Evolutionary conservation across 2,329 filamentous ascomycete genomes (phyloP), one percentile per base, ranked within the genome.

Genomic region (Epichloe brachyelytri): DNA sequence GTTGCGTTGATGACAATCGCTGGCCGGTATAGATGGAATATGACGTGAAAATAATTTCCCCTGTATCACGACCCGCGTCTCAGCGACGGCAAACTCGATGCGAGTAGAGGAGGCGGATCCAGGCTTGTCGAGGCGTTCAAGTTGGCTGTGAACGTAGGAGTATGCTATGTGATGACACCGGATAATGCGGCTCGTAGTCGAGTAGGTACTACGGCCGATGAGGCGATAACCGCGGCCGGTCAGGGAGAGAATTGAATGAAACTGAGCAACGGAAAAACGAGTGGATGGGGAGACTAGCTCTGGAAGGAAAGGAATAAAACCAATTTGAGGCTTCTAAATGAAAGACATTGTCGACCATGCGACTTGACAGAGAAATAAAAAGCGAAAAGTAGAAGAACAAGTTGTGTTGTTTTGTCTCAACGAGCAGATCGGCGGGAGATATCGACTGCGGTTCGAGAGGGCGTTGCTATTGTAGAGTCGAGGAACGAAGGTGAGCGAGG

Each of bases 261-360:
- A 5, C 8, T 20, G 39, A 52, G 12, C 10, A 20, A 39, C 7
- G 12, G n/a, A 61, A 56, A 60, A 58, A 60, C 59, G 57, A 59
- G 58, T 56, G 57, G 39, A 54, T 46, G 7, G 51, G 47, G 55
- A 58, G 56, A 46, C 55, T 56, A 52, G 56, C 56, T 57, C 56
- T 51, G 10, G 39, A 58, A 58, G 34, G 45, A 49, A 43, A 26
- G 49, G 34, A 52, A 43, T 41, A 40, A 36, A 43, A 49, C 34
- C 48, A 19, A 45, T 58, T 54, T 56, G 57, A 57, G 59, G 46
- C 50, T 49, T 55, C 49, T 57, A 63, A 62, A 58, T 54, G 57
- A 59, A 55, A 59, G 60, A 66, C 66, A 69, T 68, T 56, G 61
- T 68, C 65, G 60, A 59, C 60, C 61, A 50, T 46, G 51, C 51